A percentile compares a stretch with the other conserved stretches of the same genome.
phyloP scores from a whole-genome alignment of 306 rosid genomes.

The Pyrus communis region DNA sequence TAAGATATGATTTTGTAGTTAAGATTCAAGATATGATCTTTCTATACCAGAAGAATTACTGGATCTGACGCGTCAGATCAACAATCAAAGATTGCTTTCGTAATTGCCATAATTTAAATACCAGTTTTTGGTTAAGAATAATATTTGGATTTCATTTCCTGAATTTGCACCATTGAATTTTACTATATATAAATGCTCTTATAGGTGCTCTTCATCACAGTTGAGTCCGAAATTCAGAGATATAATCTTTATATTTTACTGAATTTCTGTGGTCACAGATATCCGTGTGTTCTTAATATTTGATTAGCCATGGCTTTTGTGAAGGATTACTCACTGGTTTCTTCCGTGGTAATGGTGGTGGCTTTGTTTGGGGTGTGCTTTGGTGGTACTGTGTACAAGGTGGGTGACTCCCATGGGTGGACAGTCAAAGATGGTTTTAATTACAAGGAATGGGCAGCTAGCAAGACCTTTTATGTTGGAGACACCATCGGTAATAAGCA shows the following conservation, averaged over 20 bases:
- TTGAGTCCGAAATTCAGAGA: too few species aligned
- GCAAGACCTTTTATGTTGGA: slow-evolving; percentile 12
- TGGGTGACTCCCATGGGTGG: slow-evolving; percentile 33
- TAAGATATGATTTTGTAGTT: too few species aligned
- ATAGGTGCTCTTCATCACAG: too few species aligned
- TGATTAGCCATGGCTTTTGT: background rate
- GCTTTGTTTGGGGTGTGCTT: background rate
- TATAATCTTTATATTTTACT: too few species aligned
- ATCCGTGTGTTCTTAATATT: background rate
- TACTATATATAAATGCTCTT: background rate
- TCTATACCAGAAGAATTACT: too few species aligned
- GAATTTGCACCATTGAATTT: background rate
- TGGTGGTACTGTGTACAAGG: slow-evolving; percentile 15
- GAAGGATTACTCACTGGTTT: background rate
- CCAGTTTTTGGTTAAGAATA: background rate
- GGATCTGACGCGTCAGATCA: background rate
- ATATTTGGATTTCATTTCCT: background rate
- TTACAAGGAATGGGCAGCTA: slow-evolving; percentile 28
- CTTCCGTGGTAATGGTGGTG: background rate
- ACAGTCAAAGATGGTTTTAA: slow-evolving; percentile 5
- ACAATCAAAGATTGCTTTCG: background rate
- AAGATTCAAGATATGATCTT: too few species aligned
- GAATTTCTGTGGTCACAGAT: background rate
- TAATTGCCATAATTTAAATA: too few species aligned
- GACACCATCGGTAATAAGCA: slow-evolving; percentile 19